Evolutionary conservation across 768 basidiomycete genomes (phyloP), one percentile per base, ranked within the genome.

Genomic region (Mycena indigotica): DNA sequence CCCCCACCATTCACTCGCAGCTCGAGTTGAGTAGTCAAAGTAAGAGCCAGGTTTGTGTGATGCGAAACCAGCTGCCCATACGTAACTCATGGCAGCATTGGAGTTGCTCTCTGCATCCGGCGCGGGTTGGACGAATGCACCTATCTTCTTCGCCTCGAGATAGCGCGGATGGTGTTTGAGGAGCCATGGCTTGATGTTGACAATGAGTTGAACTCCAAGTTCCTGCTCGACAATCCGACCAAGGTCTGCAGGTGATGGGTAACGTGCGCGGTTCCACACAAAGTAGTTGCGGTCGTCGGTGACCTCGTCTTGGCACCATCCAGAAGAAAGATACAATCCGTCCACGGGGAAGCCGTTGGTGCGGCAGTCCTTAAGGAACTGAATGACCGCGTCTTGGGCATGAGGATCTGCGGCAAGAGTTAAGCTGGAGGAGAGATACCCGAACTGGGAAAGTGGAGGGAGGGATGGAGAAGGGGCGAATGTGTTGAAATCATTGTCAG

Each of bases 401-500:
- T 57, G 54, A 21, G 58, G 58, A 1, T 63, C 58, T 3, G 62
- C 62, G n/a, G 62, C 28, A 13, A 63, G 62, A 15, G 52, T 38
- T 3, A 63, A 54, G 49, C 62, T 63, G 6, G 62, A 63, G 30
- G 62, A 56, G 26, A 63, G 55, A 51, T 63, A 63, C 23, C 62
- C 62, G 35, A 63, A 63, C 55, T 63, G 62, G 5, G 62, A 63
- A 32, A 63, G 62, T 2, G 62, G 62, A 28, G 62, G 62, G 41
- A 63, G 58, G 15, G 55, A 35, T 8, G 62, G 62, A 26, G 62
- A 63, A 12, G 62, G 57, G 4, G 58, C 58, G 35, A 63, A 63
- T 21, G 55, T 53, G 2, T 58, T 23, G 8, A 52, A 40, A 4
- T 24, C 30, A 23, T 49, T 44, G 5, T 53, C 24, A 1, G 62